Base-by-base conservation (phyloP, 1,139 yeast species). In the Candida tropicalis region DNA sequence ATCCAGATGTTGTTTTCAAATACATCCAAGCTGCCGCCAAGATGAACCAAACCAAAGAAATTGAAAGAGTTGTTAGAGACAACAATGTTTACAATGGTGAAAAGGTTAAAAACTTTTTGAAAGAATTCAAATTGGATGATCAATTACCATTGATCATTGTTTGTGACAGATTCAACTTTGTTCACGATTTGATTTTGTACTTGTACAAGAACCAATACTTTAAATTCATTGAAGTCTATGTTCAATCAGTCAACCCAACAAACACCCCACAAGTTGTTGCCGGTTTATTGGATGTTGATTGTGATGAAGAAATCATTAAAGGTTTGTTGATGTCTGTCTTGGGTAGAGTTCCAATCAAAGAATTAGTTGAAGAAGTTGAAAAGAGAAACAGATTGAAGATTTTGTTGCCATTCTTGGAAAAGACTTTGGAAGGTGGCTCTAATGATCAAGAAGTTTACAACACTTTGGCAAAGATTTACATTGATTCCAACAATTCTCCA, bases 231-330 rank as follows among this genome's bases (percentile, higher is more conserved):
- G 98, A 93, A 69, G 96, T 93, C 41, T 93, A 93, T 59, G 99
- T 95, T 44, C 98, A 93, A 72, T 95, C 90, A 60, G 98, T 93
- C 41, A 95, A 93, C 67, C 97, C 99, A 39, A 74, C 93, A 4
- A 87, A 88, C 62, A 89, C 99, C 22, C 96, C 99, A 15, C 96
- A 91, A 68, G 99, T 95, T 50, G 79, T 93, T 62, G 99, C 97
- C 49, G 99, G 96, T 37, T 77, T 93, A 60, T 75, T 93, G 56
- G 99, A 93, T 65, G 98, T 93, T 56, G 99, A 93, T 66, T 90
- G 98, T 70, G 99, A 93, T 55, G 99, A 95, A 66, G 69, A 72
- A 44, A 86, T 90, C 54, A 89, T 95, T 63, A 87, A 89, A 70
- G 79, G 81, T 43, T 75, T 93, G 60, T 77, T 95, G 55, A 77